Conservation (phyloP, 2,329 filamentous ascomycete species). For the Penicillium olsonii region DNA sequence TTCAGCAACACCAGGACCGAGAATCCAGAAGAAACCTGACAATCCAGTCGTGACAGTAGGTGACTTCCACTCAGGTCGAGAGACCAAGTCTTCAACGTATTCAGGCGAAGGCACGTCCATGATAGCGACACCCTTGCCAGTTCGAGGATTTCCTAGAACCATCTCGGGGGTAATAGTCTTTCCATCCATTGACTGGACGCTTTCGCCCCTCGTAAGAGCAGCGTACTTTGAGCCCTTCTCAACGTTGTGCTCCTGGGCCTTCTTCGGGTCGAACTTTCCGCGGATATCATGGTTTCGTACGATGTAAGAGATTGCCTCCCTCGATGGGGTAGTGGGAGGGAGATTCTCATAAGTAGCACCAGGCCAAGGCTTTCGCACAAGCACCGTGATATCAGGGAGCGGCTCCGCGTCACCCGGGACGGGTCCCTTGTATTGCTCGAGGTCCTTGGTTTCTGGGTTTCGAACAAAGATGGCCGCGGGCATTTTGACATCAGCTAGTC, state of each 20-base stretch:
- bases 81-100: conserved; percentile 70
- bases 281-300: conserved; percentile 73
- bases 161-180: conserved; percentile 77
- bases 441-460: conserved; percentile 60
- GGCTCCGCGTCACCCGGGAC: conserved; percentile 53
- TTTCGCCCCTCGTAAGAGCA: conserved; percentile 63
- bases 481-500: conserved; percentile 65
- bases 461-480: conserved; percentile 72
- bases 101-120: conserved; percentile 72
- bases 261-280: conserved; percentile 73
- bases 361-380: conserved; percentile 78
- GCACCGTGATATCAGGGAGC: conserved; percentile 67
- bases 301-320: conserved; percentile 80
- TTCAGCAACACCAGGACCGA: conserved; percentile 67
- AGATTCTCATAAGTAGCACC: conserved; percentile 64
- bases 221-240: conserved; percentile 60
- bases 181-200: conserved; percentile 65
- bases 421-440: conserved; percentile 72
- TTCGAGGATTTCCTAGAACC: conserved; percentile 70
- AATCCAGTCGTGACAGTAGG: conserved; percentile 67
- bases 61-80: conserved; percentile 71
- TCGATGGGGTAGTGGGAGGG: conserved; percentile 67
- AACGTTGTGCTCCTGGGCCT: conserved; percentile 67
- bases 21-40: conserved; percentile 74
- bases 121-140: conserved; percentile 74